Conservation (phyloP, 257 asterid species). For the Przewalskia tangutica region DNA sequence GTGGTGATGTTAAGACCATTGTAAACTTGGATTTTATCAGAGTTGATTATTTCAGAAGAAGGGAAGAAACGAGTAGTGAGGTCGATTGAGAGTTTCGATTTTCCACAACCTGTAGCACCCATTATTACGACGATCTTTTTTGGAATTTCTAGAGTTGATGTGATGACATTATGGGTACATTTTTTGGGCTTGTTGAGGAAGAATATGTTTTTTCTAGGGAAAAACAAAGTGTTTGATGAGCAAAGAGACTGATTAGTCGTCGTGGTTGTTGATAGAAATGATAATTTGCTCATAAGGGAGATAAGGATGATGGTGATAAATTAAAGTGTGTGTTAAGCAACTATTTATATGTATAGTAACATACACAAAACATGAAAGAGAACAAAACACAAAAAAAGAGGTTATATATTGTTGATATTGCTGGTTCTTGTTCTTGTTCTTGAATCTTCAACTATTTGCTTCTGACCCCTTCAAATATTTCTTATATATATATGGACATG, state of each 20-base stretch:
- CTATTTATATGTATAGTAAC: background rate
- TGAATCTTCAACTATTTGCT: background rate
- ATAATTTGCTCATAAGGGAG: slow-evolving; percentile 38
- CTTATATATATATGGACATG: background rate
- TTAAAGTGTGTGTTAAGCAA: background rate
- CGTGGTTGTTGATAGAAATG: slow-evolving; percentile 2
- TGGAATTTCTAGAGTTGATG: background rate
- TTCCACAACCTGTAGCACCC: slow-evolving; percentile 94
- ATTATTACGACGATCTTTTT: slow-evolving; percentile 49
- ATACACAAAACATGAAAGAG: background rate
- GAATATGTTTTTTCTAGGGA: background rate
- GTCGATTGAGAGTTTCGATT: slow-evolving; percentile 72
- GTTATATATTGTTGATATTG: background rate
- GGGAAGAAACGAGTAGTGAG: slow-evolving; percentile 54
- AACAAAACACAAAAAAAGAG: background rate
- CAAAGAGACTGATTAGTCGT: background rate
- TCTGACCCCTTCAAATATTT: background rate
- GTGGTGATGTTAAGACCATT: slow-evolving; percentile 63
- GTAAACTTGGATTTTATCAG: slow-evolving; percentile 81
- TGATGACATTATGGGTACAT: background rate
- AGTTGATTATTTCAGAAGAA: slow-evolving; percentile 59
- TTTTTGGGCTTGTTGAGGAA: background rate
- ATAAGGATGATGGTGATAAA: background rate
- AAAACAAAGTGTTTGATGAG: background rate
- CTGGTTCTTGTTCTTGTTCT: background rate